These are phyloP conservation scores for Fusarium xyrophilum DNA, from an alignment of 2,329 filamentous ascomycete genomes.

Conservation along the genomic window DNA sequence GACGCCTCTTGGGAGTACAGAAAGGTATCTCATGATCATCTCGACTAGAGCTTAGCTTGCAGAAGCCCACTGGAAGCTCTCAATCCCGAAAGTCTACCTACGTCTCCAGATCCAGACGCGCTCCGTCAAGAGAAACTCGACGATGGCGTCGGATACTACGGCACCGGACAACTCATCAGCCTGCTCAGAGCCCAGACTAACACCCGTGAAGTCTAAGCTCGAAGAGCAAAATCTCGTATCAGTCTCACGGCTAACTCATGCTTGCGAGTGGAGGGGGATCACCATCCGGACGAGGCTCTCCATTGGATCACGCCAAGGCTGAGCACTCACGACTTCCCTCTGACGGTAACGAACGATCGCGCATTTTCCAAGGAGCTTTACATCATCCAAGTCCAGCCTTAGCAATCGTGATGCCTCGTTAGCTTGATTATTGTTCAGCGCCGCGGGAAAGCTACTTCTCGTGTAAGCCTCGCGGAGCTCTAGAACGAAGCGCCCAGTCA, in stretches of 20 bases:
- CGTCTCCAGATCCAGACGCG: background rate
- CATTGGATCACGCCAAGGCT: conserved; percentile 23
- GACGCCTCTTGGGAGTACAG: background rate
- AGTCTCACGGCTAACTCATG: background rate
- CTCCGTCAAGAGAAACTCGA: background rate
- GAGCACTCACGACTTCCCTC: background rate
- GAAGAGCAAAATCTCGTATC: conserved; percentile 9
- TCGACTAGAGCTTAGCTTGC: background rate
- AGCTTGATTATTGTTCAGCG: background rate
- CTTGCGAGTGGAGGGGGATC: conserved; percentile 2
- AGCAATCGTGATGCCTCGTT: background rate
- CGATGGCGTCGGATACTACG: conserved; percentile 11
- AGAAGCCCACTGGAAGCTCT: background rate
- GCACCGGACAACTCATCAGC: background rate
- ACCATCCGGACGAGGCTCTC: background rate
- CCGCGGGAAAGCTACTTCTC: background rate
- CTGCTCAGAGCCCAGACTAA: background rate
- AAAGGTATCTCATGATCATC: background rate
- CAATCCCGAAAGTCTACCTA: background rate
- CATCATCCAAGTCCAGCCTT: conserved; percentile 11
- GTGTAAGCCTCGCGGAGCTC: conserved; percentile 15
- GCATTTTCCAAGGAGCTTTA: background rate
- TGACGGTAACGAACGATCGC: conserved; percentile 2
- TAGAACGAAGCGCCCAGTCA: too few species aligned
- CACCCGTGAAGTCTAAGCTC: background rate